Evolutionary conservation across 768 basidiomycete species (phyloP).

Genomic region (Pleurotus giganteus): DNA sequence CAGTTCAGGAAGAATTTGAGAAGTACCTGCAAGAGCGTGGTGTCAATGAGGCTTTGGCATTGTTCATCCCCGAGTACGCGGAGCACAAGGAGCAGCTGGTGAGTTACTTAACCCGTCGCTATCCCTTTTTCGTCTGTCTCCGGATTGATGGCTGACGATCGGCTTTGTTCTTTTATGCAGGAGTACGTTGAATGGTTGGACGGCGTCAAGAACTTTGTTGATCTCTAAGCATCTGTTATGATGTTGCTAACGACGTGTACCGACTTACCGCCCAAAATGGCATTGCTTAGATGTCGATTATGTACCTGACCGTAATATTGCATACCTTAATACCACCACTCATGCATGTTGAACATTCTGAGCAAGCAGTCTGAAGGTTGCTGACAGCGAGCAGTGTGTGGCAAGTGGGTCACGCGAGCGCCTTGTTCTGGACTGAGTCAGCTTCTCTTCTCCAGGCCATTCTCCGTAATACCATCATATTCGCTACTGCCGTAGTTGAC

Average conservation of each 20-base stretch:
- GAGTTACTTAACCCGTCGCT: conserved; percentile 18
- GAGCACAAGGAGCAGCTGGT: conserved; percentile 94
- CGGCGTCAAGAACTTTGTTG: conserved; percentile 80
- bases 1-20: conserved; percentile 90
- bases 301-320: conserved; percentile 7
- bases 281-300: conserved; percentile 10
- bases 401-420: conserved; percentile 1
- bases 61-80: conserved; percentile 87
- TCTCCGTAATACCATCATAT: not conserved
- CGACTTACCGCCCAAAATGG: conserved; percentile 4
- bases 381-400: conserved; percentile 3
- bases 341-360: conserved; percentile 3
- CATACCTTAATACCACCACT: conserved; percentile 10
- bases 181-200: conserved; percentile 92
- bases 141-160: too few species aligned
- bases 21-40: conserved; percentile 88
- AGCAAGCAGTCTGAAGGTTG: conserved; percentile 2
- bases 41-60: conserved; percentile 75
- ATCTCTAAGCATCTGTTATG: conserved; percentile 36
- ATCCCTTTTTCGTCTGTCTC: conserved; percentile 5
- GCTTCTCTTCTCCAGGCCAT: not conserved
- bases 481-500: not conserved
- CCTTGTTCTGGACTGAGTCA: not conserved
- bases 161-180: conserved; percentile 34
- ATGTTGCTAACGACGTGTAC: conserved; percentile 10